Conservation (phyloP, 768 basidiomycete species). For the Scleroderma bovista region DNA sequence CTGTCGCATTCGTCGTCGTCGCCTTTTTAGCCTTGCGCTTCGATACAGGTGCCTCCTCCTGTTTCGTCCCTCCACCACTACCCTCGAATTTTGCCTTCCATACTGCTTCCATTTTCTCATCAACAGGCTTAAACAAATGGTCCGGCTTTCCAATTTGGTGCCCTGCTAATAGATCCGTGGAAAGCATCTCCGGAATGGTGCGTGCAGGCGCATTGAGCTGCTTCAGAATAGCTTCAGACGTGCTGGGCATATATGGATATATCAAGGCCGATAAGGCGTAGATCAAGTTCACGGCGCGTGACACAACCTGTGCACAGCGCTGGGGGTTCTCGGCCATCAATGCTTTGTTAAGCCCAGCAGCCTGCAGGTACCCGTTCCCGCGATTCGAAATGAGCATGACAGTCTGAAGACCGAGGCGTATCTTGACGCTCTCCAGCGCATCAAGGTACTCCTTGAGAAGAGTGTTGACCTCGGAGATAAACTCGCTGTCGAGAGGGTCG, state of each 20-base stretch:
- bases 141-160: conserved; percentile 83
- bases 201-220: conserved; percentile 91
- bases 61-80: conserved; percentile 34
- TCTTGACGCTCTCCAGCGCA: conserved; percentile 80
- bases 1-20: conserved; percentile 42
- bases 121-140: conserved; percentile 91
- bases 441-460: conserved; percentile 52
- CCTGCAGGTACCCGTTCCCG: conserved; percentile 93
- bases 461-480: conserved; percentile 73
- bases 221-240: conserved; percentile 68
- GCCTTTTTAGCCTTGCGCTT: conserved; percentile 53
- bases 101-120: conserved; percentile 80
- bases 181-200: conserved; percentile 63
- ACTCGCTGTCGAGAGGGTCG: conserved; percentile 63
- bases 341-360: conserved; percentile 54
- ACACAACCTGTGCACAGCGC: conserved; percentile 84
- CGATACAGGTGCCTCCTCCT: conserved; percentile 38
- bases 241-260: conserved; percentile 70
- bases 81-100: conserved; percentile 84
- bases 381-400: conserved; percentile 60
- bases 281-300: conserved; percentile 73
- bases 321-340: conserved; percentile 66
- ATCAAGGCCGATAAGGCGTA: conserved; percentile 73
- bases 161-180: conserved; percentile 79
- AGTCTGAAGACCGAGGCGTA: too few relatives aligned